phyloP scores from a whole-genome alignment of 2,329 filamentous ascomycete species.

The Zasmidium angulare region DNA sequence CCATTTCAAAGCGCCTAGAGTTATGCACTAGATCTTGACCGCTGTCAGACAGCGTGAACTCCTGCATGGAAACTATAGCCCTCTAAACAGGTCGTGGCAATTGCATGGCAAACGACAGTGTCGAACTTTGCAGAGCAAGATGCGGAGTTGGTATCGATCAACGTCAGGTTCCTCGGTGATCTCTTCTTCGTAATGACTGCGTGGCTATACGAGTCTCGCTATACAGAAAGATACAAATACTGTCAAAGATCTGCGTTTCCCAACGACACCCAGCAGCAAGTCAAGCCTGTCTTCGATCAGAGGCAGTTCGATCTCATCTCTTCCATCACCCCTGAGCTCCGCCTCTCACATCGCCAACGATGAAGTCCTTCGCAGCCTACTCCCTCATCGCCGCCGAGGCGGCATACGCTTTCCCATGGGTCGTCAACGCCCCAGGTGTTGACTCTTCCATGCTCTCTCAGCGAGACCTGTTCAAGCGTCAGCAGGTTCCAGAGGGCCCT shows the following conservation, averaged over 20 bases:
- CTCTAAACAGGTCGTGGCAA: not conserved
- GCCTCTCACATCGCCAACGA: slow-evolving; percentile 4
- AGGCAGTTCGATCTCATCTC: not conserved
- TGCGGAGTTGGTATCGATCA: not conserved
- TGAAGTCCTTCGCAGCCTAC: slow-evolving; percentile 28
- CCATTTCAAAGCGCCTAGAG: slow-evolving; percentile 2
- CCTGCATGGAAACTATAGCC: not conserved
- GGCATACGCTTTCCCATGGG: slow-evolving; percentile 42
- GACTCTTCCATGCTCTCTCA: slow-evolving; percentile 35
- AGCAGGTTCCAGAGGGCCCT: slow-evolving; percentile 32
- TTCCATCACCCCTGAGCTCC: not conserved
- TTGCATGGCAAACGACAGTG: not conserved
- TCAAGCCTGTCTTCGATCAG: not conserved
- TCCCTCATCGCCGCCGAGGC: slow-evolving; percentile 24
- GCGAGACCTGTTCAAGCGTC: slow-evolving; percentile 21
- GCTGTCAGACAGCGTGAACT: not conserved
- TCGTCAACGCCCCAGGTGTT: slow-evolving; percentile 38
- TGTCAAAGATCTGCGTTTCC: not conserved
- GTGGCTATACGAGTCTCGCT: not conserved
- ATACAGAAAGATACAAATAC: not conserved
- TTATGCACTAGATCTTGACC: not conserved
- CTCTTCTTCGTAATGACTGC: not conserved
- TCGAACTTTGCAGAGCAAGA: not conserved
- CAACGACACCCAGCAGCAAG: not conserved
- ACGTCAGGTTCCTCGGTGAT: not conserved